Conservation (phyloP, 805 yeast species). For the Groenewaldozyma tartarivorans region DNA sequence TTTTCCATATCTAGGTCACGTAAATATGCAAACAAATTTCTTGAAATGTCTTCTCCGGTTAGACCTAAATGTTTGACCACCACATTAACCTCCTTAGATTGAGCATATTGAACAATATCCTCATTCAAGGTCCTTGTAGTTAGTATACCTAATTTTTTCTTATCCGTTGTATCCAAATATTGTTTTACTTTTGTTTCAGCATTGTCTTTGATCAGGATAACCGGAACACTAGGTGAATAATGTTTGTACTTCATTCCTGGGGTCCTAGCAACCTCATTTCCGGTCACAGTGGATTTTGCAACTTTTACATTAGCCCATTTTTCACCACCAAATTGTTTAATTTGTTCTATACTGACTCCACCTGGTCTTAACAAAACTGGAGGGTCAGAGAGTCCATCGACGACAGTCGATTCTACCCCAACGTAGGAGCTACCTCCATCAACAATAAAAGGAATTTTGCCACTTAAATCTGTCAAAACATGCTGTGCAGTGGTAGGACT, state of each 20-base stretch:
- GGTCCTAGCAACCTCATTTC: constrained; percentile 59
- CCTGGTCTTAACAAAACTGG: constrained; percentile 92
- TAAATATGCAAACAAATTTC: constrained; percentile 60
- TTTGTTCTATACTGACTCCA: constrained; percentile 76
- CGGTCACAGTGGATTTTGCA: constrained; percentile 47
- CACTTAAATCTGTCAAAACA: constrained; percentile 70
- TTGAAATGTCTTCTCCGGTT: constrained; percentile 54
- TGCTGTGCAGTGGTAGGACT: constrained; percentile 86
- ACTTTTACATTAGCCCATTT: constrained; percentile 55
- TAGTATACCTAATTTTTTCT: constrained; percentile 8
- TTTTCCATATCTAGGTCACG: constrained; percentile 62
- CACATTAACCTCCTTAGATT: background rate
- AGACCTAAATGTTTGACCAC: constrained; percentile 31
- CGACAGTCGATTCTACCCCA: constrained; percentile 90
- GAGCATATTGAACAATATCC: background rate
- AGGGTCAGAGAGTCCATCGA: constrained; percentile 78
- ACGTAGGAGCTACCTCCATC: constrained; percentile 88
- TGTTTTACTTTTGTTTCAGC: constrained; percentile 19
- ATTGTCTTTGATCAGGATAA: constrained; percentile 47
- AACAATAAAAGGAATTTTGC: constrained; percentile 69
- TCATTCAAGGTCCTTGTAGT: constrained; percentile 3
- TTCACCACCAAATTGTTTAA: constrained; percentile 54
- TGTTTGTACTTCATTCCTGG: constrained; percentile 98
- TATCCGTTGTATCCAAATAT: constrained; percentile 1
- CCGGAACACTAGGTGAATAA: constrained; percentile 85